Percentiles rank a stretch among this genome's conserved stretches.
Evolutionary conservation across 257 asterid species (phyloP).

Genomic region (Solanum neorickii): DNA sequence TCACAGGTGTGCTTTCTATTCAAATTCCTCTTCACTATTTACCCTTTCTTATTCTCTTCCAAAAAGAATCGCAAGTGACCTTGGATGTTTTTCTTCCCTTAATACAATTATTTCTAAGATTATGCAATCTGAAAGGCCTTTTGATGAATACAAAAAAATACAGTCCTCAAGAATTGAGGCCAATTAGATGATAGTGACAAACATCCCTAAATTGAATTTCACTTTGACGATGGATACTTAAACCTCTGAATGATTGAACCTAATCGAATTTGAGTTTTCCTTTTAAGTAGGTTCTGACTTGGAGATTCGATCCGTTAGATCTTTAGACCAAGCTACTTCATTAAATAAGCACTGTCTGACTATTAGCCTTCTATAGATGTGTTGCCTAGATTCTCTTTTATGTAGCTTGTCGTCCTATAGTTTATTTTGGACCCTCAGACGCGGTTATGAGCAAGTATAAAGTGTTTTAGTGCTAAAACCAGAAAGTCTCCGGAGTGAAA

Average conservation of each 20-base stretch:
- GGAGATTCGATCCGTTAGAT: not conserved
- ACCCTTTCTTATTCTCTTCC: not conserved
- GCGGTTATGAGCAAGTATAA: not conserved
- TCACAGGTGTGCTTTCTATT: slow-evolving; percentile 40
- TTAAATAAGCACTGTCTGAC: not conserved
- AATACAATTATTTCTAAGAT: not conserved
- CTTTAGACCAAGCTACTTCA: not conserved
- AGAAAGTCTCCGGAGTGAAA: not conserved
- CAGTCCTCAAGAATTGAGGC: not conserved
- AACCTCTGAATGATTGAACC: not conserved
- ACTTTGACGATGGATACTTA: not conserved
- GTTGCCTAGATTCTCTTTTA: not conserved
- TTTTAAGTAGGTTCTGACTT: not conserved
- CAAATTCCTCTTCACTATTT: not conserved
- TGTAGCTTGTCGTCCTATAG: not conserved
- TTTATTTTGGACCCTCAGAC: not conserved
- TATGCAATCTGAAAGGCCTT: not conserved
- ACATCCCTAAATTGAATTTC: not conserved
- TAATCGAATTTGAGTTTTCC: not conserved
- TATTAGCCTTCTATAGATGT: not conserved
- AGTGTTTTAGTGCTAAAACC: not conserved
- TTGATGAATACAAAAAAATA: not conserved
- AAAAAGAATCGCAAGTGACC: not conserved
- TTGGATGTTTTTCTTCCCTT: not conserved
- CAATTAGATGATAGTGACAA: not conserved